A percentile compares a stretch with the other conserved stretches of the same genome.
Conservation (phyloP, 352 stramenopile species). For the Phytophthora megakarya region DNA sequence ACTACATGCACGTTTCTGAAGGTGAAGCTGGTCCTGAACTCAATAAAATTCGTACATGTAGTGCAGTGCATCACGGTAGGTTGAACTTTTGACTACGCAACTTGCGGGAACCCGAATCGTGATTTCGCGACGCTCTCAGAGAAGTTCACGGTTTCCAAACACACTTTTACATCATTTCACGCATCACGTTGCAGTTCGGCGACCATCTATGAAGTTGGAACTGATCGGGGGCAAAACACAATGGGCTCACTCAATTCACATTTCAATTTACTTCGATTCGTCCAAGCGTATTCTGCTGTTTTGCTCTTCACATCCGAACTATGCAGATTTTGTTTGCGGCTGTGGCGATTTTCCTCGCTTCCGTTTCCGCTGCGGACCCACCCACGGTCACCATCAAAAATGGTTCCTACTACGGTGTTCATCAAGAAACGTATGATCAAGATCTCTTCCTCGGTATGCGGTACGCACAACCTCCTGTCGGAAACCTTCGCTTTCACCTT, state of each 20-base stretch:
- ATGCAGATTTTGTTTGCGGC: neutral
- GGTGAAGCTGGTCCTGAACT: too few species aligned
- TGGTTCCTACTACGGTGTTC: constrained; percentile 36
- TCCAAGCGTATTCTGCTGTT: too few species aligned
- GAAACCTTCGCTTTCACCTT: constrained; percentile 29
- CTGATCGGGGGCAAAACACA: neutral
- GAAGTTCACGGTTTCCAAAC: neutral
- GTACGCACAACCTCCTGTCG: constrained; percentile 28
- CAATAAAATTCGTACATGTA: too few species aligned
- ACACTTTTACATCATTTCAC: constrained; percentile 3
- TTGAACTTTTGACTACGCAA: neutral
- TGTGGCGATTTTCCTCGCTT: constrained; percentile 3
- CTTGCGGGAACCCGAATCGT: neutral
- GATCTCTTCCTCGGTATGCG: constrained; percentile 43
- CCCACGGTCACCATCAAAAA: constrained; percentile 32
- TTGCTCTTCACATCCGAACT: neutral
- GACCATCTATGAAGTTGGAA: too few species aligned
- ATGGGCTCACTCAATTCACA: neutral
- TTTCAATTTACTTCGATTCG: constrained; percentile 4
- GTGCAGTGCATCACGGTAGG: neutral
- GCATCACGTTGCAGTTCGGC: constrained; percentile 5
- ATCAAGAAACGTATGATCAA: constrained; percentile 33
- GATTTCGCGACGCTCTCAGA: neutral
- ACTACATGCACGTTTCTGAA: too few species aligned
- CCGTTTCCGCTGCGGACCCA: neutral